A percentile compares a stretch with the other conserved stretches of the same genome.
These are phyloP conservation scores for Fusarium tricinctum DNA, from an alignment of 2,329 filamentous ascomycete species.

Conservation along the genomic window DNA sequence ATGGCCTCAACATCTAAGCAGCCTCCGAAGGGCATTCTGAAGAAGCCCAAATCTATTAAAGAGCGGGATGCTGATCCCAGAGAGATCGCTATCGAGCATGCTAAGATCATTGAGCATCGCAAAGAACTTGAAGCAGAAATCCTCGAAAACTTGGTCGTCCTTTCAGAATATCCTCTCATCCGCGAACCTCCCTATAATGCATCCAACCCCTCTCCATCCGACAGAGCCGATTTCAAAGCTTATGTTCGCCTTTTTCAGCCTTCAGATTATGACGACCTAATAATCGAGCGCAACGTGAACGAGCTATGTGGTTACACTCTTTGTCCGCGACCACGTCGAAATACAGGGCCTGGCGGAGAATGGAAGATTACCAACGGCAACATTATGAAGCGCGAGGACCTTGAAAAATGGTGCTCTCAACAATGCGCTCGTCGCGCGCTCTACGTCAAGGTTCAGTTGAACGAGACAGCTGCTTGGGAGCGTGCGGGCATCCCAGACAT, in stretches of 20 bases:
- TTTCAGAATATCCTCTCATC: slow-evolving; percentile 71
- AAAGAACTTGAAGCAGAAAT: slow-evolving; percentile 84
- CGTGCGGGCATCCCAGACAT: slow-evolving; percentile 71
- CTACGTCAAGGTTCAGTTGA: slow-evolving; percentile 90
- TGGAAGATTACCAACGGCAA: slow-evolving; percentile 74
- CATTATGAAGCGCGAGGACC: slow-evolving; percentile 78
- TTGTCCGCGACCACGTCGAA: slow-evolving; percentile 75
- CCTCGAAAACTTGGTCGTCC: slow-evolving; percentile 76
- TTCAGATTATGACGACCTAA: slow-evolving; percentile 87
- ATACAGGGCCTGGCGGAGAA: slow-evolving; percentile 69
- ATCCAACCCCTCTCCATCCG: slow-evolving; percentile 66
- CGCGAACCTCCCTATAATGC: slow-evolving; percentile 56
- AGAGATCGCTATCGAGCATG: slow-evolving; percentile 84
- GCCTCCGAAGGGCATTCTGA: slow-evolving; percentile 70
- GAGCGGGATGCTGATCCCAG: slow-evolving; percentile 58
- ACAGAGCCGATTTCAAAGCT: slow-evolving; percentile 74
- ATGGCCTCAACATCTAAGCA: slow-evolving; percentile 53
- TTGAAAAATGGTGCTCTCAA: slow-evolving; percentile 90
- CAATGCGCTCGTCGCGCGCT: slow-evolving; percentile 83
- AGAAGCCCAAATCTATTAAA: slow-evolving; percentile 60
- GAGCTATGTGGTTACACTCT: slow-evolving; percentile 86
- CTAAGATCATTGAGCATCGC: slow-evolving; percentile 83
- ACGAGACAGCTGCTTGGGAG: slow-evolving; percentile 88
- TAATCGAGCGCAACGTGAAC: slow-evolving; percentile 89
- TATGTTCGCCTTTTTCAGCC: slow-evolving; percentile 83